Conservation (phyloP, 352 stramenopile genomes). For the Peronospora destructor region DNA sequence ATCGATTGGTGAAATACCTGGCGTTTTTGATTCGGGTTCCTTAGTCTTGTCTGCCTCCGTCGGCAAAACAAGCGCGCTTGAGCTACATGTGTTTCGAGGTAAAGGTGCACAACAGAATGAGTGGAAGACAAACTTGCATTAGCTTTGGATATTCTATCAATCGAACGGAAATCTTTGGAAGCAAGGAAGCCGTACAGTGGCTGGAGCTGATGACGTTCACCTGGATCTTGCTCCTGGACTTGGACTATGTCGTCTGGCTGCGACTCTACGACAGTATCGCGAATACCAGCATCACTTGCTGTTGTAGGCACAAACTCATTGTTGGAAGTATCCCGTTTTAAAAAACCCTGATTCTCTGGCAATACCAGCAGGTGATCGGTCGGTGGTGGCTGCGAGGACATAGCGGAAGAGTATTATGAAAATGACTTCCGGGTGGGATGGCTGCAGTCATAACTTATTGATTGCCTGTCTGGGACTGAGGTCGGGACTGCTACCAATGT, state of each 20-base stretch:
- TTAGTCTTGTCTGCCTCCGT: not conserved
- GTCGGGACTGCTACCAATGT: not conserved
- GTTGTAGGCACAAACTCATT: not conserved
- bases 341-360: constrained; percentile 9
- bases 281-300: not conserved
- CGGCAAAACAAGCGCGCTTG: not conserved
- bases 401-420: not conserved
- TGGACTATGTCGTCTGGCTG: not conserved
- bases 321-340: constrained; percentile 2
- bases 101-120: not conserved
- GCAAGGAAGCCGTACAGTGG: not conserved
- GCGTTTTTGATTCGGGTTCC: not conserved
- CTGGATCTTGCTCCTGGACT: not conserved
- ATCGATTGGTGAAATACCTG: not conserved
- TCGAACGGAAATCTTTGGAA: not conserved
- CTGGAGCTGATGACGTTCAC: not conserved
- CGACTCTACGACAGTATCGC: not conserved
- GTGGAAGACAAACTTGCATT: not conserved
- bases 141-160: not conserved
- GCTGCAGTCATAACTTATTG: not conserved
- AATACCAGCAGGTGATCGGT: constrained; percentile 5
- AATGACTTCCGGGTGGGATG: not conserved
- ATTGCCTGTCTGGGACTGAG: not conserved
- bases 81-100: not conserved
- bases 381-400: not conserved